Evolutionary conservation across 352 stramenopile species (phyloP).

Genomic region (Globisporangium solare): DNA sequence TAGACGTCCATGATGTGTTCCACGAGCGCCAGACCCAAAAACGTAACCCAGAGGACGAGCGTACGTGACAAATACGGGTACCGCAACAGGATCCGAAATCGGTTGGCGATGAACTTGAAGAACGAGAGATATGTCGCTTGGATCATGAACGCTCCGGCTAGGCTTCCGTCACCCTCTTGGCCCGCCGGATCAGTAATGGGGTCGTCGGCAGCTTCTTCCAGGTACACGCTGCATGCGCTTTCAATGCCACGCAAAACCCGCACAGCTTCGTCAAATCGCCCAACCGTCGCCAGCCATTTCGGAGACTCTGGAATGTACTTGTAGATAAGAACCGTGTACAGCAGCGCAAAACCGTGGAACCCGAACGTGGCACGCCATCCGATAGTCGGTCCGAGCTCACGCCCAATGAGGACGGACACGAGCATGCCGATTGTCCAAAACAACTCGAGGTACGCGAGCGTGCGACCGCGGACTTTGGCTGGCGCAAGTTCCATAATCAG

Average conservation of each 20-base stretch:
- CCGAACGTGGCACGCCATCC: conserved; percentile 1
- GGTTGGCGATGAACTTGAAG: conserved; percentile 16
- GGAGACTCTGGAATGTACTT: conserved; percentile 5
- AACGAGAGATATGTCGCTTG: conserved; percentile 20
- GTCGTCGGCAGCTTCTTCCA: conserved; percentile 1
- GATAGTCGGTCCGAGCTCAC: not conserved
- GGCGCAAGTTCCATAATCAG: conserved; percentile 21
- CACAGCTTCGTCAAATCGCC: conserved; percentile 12
- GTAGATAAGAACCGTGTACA: conserved; percentile 2
- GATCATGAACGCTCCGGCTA: not conserved
- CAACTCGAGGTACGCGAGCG: conserved; percentile 18
- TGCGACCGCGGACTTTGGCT: conserved; percentile 11
- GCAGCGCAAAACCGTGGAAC: not conserved
- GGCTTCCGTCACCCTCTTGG: not conserved
- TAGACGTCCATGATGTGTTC: conserved; percentile 24
- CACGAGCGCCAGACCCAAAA: conserved; percentile 21
- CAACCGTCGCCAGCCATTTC: conserved; percentile 3
- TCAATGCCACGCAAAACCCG: conserved; percentile 7
- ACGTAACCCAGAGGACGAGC: conserved; percentile 39
- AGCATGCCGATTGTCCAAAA: conserved; percentile 18
- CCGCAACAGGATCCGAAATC: conserved; percentile 29
- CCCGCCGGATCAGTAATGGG: not conserved
- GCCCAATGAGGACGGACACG: not conserved
- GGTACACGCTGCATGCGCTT: conserved; percentile 4
- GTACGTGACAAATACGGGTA: conserved; percentile 29